Percentiles rank a stretch among this genome's conserved stretches.
These are phyloP conservation scores for Leucocoprinus birnbaumii DNA, from an alignment of 768 basidiomycete species.

Conservation along the genomic window DNA sequence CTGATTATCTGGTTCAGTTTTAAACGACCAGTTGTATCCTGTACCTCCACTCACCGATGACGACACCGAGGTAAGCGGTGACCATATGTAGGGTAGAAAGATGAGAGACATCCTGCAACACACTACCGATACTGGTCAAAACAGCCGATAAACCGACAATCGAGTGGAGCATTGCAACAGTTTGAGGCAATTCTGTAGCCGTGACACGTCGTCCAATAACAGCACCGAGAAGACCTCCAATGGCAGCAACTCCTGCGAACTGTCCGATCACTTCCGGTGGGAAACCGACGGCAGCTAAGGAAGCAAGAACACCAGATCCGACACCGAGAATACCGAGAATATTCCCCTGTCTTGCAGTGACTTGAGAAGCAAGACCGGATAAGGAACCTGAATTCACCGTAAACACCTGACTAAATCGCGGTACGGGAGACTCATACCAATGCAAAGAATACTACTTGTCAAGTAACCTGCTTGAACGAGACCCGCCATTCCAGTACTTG, in stretches of 20 bases:
- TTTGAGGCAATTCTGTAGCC: conserved; percentile 86
- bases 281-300: conserved; percentile 82
- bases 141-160: conserved; percentile 91
- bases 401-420: background rate
- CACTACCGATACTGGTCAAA: conserved; percentile 80
- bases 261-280: conserved; percentile 70
- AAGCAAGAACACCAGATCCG: conserved; percentile 75
- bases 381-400: conserved; percentile 53
- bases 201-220: conserved; percentile 81
- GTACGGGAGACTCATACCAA: conserved; percentile 44
- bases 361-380: conserved; percentile 75
- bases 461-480: conserved; percentile 88
- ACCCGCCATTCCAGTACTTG: conserved; percentile 81
- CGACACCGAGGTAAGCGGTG: conserved; percentile 82
- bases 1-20: no score
- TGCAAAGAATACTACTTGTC: conserved; percentile 83
- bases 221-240: conserved; percentile 71
- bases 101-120: conserved; percentile 68
- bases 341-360: conserved; percentile 86
- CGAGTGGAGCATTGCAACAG: conserved; percentile 74
- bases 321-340: conserved; percentile 86
- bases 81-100: conserved; percentile 72
- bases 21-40: background rate
- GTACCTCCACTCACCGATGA: conserved; percentile 60
- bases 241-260: conserved; percentile 70